Conservation (phyloP, 75 land plant genomes). For the Sequoia sempervirens region DNA sequence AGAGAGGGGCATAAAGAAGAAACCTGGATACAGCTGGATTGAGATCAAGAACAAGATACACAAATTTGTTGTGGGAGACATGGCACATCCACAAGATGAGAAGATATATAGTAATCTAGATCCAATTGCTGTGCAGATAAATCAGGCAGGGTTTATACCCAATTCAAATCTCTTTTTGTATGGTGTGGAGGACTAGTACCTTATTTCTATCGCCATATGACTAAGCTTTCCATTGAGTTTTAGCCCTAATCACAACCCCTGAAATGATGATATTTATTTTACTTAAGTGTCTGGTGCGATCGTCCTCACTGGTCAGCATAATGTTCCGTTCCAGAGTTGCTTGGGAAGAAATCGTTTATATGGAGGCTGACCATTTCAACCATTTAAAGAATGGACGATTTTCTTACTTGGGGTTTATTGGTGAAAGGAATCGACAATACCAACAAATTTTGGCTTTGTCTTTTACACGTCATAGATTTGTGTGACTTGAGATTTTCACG, state of each 20-base stretch:
- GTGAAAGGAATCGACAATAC: background rate
- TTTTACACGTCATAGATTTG: background rate
- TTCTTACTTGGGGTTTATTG: background rate
- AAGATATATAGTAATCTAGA: background rate
- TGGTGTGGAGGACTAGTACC: slow-evolving; percentile 3
- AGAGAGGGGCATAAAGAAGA: slow-evolving; percentile 6
- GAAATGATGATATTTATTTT: background rate
- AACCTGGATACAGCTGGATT: slow-evolving; percentile 13
- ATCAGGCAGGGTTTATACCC: background rate
- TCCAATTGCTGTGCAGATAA: background rate
- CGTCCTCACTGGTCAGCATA: no score
- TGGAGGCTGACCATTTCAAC: background rate
- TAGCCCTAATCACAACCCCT: background rate
- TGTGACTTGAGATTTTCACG: no score
- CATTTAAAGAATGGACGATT: background rate
- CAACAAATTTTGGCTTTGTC: background rate
- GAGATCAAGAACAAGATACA: slow-evolving; percentile 6
- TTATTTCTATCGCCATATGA: background rate
- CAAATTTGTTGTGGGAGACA: slow-evolving; percentile 6
- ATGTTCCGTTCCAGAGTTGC: background rate
- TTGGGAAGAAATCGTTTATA: background rate
- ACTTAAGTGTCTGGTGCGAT: background rate
- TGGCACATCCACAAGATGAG: background rate
- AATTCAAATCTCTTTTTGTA: background rate
- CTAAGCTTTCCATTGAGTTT: background rate